Conservation (phyloP, 2,329 filamentous ascomycete species). For the Cladosporium sp. region DNA sequence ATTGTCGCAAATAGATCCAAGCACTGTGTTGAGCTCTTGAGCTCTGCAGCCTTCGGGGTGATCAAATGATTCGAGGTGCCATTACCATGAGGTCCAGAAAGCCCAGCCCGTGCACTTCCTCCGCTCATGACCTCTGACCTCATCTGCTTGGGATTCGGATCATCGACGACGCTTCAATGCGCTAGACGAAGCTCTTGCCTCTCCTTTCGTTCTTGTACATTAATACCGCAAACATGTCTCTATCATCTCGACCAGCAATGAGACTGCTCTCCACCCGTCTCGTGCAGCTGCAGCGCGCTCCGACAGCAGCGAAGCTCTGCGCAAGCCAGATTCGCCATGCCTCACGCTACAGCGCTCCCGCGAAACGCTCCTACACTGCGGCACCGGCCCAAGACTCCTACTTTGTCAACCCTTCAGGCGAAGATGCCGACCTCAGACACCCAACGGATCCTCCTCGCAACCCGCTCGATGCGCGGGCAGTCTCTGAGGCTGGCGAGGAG, state of each 20-base stretch:
- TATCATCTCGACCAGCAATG: constrained; percentile 32
- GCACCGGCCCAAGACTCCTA: constrained; percentile 26
- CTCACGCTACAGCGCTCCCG: constrained; percentile 38
- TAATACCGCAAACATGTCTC: constrained; percentile 25
- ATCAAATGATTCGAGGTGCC: no score
- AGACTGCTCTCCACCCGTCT: constrained; percentile 25
- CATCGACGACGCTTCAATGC: neutral
- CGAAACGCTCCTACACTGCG: constrained; percentile 30
- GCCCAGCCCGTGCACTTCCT: neutral
- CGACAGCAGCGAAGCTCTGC: constrained; percentile 29
- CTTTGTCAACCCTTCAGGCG: constrained; percentile 24
- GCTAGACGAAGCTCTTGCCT: neutral
- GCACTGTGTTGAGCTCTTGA: no score
- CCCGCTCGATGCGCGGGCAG: constrained; percentile 30
- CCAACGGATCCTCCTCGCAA: constrained; percentile 19
- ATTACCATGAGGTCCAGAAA: neutral
- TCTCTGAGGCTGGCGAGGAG: constrained; percentile 30
- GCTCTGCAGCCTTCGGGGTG: no score
- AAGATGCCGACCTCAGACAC: constrained; percentile 17
- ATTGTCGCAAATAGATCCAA: no score
- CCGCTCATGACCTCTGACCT: constrained; percentile 16
- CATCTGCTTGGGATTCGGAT: neutral
- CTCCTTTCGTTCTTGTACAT: neutral
- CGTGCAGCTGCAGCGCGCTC: constrained; percentile 20
- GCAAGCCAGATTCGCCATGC: constrained; percentile 30